phyloP scores from a whole-genome alignment of 495 filamentous ascomycete species.

The Penicillium malachiteum region DNA sequence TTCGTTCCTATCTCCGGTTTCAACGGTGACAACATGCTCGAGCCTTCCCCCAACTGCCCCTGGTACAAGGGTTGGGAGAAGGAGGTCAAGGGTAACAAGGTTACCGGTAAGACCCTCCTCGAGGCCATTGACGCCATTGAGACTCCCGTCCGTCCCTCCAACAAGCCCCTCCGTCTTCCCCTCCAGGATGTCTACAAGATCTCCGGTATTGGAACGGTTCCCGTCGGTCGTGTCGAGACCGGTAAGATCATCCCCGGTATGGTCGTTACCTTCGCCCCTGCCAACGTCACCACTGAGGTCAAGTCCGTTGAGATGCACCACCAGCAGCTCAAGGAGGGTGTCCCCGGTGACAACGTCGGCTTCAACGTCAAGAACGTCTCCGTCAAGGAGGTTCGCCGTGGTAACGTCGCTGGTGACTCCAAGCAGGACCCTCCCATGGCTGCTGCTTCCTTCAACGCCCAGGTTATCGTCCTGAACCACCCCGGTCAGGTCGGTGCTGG shows the following conservation, averaged over 20 bases:
- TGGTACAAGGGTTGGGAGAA: constrained; percentile 99
- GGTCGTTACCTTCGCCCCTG: constrained; percentile 84
- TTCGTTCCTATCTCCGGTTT: constrained; percentile 99
- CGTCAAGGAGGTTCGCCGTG: constrained; percentile 99
- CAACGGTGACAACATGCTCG: constrained; percentile 99
- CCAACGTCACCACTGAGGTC: constrained; percentile 99
- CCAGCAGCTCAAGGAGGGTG: constrained; percentile 96
- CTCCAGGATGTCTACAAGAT: constrained; percentile 99
- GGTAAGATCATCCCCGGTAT: constrained; percentile 97
- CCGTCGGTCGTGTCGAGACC: constrained; percentile 99
- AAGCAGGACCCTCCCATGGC: constrained; percentile 97
- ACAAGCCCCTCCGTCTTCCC: constrained; percentile 96
- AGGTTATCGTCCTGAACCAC: constrained; percentile 99
- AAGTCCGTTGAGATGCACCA: constrained; percentile 99
- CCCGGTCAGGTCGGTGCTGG: constrained; percentile 98
- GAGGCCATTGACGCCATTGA: constrained; percentile 99
- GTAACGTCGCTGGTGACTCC: constrained; percentile 98
- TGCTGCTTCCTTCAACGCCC: constrained; percentile 92
- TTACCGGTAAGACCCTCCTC: constrained; percentile 93
- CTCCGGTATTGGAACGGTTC: constrained; percentile 98
- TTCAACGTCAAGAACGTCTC: constrained; percentile 99
- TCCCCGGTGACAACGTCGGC: constrained; percentile 98
- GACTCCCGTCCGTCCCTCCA: constrained; percentile 76
- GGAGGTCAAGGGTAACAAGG: constrained; percentile 92
- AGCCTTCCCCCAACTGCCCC: constrained; percentile 86